Evolutionary conservation across 805 yeast species (phyloP).

Genomic region (Saccharomycopsis oosterbeekiorum): DNA sequence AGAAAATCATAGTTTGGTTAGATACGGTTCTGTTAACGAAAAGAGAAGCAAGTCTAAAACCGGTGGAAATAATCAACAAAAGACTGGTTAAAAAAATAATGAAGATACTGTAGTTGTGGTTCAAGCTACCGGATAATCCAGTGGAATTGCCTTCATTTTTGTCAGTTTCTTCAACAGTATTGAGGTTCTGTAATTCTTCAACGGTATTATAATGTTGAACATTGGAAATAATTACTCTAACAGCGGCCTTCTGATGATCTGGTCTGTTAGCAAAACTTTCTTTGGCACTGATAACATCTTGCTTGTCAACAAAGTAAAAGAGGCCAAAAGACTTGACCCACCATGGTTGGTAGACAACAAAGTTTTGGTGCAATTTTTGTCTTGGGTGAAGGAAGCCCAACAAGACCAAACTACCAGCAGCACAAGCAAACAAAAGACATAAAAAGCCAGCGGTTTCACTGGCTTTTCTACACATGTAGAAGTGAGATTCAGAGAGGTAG

Average conservation of each 20-base stretch:
- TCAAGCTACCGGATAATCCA: conserved; percentile 21
- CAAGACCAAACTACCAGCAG: conserved; percentile 39
- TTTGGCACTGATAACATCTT: conserved; percentile 41
- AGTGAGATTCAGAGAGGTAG: conserved; percentile 36
- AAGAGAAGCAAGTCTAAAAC: conserved; percentile 40
- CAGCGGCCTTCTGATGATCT: conserved; percentile 31
- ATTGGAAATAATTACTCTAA: conserved; percentile 53
- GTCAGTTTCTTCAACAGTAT: conserved; percentile 15
- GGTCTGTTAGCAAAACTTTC: conserved; percentile 37
- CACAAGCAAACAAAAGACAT: conserved; percentile 40
- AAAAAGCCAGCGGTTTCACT: conserved; percentile 42
- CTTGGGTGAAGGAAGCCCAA: conserved; percentile 51
- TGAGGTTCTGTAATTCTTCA: conserved; percentile 26
- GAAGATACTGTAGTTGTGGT: conserved; percentile 42
- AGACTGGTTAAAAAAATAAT: conserved; percentile 36
- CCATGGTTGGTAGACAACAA: conserved; percentile 61
- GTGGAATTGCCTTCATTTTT: conserved; percentile 19
- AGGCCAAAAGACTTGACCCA: conserved; percentile 63
- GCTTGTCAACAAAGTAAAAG: conserved; percentile 47
- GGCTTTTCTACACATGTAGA: conserved; percentile 43
- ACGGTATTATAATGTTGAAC: conserved; percentile 29
- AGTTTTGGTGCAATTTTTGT: conserved; percentile 31
- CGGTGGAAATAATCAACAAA: conserved; percentile 40
- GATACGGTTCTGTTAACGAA: conserved; percentile 27
- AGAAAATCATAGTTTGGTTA: conserved; percentile 34